phyloP scores from a whole-genome alignment of 192 early-diverging fungal genomes.

The Gonapodya prolifera region DNA sequence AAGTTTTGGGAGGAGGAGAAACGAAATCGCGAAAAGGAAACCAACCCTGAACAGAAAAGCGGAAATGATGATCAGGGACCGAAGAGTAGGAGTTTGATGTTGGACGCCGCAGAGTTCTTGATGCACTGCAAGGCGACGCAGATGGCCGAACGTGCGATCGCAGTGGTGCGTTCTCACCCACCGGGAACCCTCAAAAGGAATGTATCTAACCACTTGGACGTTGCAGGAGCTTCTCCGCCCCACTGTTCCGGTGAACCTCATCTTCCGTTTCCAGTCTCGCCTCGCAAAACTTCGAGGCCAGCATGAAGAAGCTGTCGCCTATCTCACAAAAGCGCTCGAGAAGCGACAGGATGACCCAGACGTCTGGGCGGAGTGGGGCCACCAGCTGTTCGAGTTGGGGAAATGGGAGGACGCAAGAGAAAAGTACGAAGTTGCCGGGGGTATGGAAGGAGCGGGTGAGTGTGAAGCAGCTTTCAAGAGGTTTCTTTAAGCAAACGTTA shows the following conservation, averaged over 20 bases:
- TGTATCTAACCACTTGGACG: neutral
- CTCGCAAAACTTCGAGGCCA: conserved; percentile 33
- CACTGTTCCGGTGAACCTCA: conserved; percentile 12
- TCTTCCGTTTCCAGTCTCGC: conserved; percentile 32
- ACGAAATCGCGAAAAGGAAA: conserved; percentile 37
- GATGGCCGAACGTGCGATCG: conserved; percentile 35
- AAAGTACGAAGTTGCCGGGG: neutral
- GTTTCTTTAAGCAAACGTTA: too few relatives aligned
- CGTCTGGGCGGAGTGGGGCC: conserved; percentile 36
- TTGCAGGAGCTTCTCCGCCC: conserved; percentile 25
- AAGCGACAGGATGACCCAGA: conserved; percentile 34
- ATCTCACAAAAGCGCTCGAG: conserved; percentile 30
- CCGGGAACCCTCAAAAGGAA: neutral
- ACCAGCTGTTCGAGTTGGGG: neutral
- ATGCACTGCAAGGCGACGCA: conserved; percentile 31
- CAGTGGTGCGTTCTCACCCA: conserved; percentile 16
- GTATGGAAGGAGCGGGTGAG: neutral
- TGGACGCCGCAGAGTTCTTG: conserved; percentile 36
- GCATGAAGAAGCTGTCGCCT: conserved; percentile 19
- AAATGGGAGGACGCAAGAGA: neutral
- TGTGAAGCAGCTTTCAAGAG: neutral
- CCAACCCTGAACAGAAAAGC: conserved; percentile 21
- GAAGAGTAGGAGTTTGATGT: conserved; percentile 15
- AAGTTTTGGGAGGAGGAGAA: conserved; percentile 35
- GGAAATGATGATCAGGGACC: conserved; percentile 13